Conservation (phyloP, 352 stramenopile species). For the Globisporangium middletonii region DNA sequence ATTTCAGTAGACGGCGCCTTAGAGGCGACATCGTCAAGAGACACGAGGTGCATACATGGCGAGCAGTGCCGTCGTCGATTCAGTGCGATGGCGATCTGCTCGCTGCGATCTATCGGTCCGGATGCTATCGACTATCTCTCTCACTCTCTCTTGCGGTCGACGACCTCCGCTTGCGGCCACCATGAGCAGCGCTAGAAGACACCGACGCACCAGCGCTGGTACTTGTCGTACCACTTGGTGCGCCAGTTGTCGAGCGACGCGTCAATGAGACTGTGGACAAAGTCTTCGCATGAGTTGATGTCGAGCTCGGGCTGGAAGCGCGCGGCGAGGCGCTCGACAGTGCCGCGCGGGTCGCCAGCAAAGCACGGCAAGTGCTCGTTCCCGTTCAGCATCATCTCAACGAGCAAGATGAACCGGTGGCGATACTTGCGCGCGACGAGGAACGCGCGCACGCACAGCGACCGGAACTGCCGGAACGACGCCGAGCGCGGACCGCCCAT, state of each 20-base stretch:
- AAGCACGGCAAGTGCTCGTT: constrained; percentile 97
- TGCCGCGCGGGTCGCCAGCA: constrained; percentile 86
- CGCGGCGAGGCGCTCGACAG: constrained; percentile 86
- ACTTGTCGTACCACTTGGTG: constrained; percentile 96
- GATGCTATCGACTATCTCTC: too few species aligned
- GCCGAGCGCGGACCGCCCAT: constrained; percentile 92
- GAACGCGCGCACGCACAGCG: constrained; percentile 95
- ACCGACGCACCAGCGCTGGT: constrained; percentile 90
- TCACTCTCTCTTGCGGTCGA: too few species aligned
- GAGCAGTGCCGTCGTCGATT: too few species aligned
- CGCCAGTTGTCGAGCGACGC: constrained; percentile 95
- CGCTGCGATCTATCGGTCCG: too few species aligned
- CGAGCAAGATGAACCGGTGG: constrained; percentile 92
- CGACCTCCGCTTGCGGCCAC: too few species aligned
- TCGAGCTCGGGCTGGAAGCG: constrained; percentile 93
- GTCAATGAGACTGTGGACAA: constrained; percentile 95
- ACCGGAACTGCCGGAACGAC: constrained; percentile 92
- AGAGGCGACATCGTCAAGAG: too few species aligned
- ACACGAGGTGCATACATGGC: too few species aligned
- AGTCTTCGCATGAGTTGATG: constrained; percentile 92
- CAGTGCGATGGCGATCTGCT: too few species aligned
- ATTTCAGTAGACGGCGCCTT: not conserved
- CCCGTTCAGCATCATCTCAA: constrained; percentile 96
- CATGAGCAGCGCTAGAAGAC: constrained; percentile 51
- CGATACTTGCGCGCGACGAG: constrained; percentile 93